Evolutionary conservation across 192 early-diverging fungal species (phyloP).

Genomic region (Backusella tarrabulga): DNA sequence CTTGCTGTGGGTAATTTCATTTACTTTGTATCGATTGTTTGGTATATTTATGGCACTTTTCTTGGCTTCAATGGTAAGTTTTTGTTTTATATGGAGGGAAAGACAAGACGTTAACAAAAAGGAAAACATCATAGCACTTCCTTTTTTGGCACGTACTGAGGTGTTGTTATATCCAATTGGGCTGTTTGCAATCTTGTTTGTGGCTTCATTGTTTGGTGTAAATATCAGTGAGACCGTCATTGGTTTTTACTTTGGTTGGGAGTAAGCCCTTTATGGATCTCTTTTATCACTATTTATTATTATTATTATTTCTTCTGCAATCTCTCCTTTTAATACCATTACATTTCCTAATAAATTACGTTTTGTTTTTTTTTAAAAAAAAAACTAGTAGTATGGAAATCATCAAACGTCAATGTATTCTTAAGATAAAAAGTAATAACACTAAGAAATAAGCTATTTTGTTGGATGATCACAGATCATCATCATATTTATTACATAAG

Average conservation of each 20-base stretch:
- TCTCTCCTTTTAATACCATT: neutral
- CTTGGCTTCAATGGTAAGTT: slow-evolving; percentile 87
- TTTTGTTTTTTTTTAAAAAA: neutral
- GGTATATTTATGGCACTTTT: slow-evolving; percentile 90
- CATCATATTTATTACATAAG: neutral
- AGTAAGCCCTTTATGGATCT: neutral
- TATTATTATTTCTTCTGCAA: neutral
- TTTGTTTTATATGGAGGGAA: neutral
- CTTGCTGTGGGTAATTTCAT: slow-evolving; percentile 85
- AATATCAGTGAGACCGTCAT: slow-evolving; percentile 78
- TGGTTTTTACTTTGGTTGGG: slow-evolving; percentile 70
- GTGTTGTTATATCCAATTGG: slow-evolving; percentile 88
- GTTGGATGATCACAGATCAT: neutral
- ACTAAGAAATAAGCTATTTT: neutral
- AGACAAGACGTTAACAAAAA: neutral
- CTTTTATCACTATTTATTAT: neutral
- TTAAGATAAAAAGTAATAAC: neutral
- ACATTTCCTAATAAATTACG: neutral
- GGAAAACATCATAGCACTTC: slow-evolving; percentile 65
- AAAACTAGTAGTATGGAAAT: neutral
- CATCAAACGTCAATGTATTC: neutral
- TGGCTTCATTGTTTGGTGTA: slow-evolving; percentile 67
- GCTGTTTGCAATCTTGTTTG: slow-evolving; percentile 58
- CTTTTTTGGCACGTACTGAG: slow-evolving; percentile 88
- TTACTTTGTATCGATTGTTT: slow-evolving; percentile 76